These are phyloP conservation scores for Hordeum marinum DNA, from an alignment of 176 grass and related monocot species.

Conservation along the genomic window DNA sequence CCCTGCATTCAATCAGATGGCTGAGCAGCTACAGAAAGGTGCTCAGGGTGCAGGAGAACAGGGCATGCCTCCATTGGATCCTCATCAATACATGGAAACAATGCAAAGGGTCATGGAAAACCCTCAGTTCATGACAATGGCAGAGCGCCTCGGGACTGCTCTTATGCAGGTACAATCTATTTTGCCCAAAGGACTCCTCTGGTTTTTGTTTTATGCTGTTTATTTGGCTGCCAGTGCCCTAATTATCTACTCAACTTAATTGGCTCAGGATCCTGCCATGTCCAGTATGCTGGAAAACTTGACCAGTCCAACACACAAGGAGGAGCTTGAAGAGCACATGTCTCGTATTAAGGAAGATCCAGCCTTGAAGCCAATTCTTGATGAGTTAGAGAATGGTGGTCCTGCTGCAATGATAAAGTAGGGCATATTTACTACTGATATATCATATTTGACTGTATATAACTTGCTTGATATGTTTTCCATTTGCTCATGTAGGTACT, in stretches of 20 bases:
- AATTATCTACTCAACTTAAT: background rate
- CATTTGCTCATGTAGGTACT: constrained; percentile 59
- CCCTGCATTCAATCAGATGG: constrained; percentile 88
- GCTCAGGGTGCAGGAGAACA: constrained; percentile 65
- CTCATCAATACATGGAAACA: constrained; percentile 77
- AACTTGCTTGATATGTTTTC: constrained; percentile 4
- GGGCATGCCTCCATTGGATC: constrained; percentile 61
- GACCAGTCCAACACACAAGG: constrained; percentile 69
- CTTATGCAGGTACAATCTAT: constrained; percentile 74
- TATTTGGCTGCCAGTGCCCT: background rate
- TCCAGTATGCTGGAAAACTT: constrained; percentile 76
- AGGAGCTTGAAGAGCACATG: constrained; percentile 89
- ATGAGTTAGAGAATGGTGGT: constrained; percentile 85
- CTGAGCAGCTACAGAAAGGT: constrained; percentile 74
- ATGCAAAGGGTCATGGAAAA: constrained; percentile 98
- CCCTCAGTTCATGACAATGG: constrained; percentile 85
- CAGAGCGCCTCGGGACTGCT: constrained; percentile 75
- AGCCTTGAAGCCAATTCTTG: constrained; percentile 81
- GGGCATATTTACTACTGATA: constrained; percentile 2
- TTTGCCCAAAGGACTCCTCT: background rate
- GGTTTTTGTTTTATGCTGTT: background rate
- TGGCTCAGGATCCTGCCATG: constrained; percentile 84
- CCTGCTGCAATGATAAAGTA: constrained; percentile 98
- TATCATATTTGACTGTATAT: background rate
- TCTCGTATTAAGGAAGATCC: constrained; percentile 81